Percentiles rank a stretch among this genome's conserved stretches.
Evolutionary conservation across 345 rosid genomes (phyloP).

Genomic region (Cardiospermum halicacabum): DNA sequence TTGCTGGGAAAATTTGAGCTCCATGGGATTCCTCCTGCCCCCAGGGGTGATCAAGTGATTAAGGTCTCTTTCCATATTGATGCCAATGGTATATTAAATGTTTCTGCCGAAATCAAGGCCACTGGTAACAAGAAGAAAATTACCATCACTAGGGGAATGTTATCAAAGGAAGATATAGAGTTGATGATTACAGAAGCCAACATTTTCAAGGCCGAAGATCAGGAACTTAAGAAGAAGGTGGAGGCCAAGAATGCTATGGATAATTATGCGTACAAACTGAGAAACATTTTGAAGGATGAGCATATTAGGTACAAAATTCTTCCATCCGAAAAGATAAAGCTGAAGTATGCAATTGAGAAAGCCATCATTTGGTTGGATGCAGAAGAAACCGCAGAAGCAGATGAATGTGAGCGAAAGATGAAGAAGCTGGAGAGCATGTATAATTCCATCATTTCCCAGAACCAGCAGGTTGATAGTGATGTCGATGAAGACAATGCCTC

Average conservation of each 20-base stretch:
- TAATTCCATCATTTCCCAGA: background rate
- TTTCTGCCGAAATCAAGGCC: background rate
- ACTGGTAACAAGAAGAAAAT: background rate
- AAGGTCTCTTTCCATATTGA: background rate
- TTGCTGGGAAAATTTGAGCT: constrained; percentile 32
- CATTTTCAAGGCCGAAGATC: background rate
- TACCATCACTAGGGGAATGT: background rate
- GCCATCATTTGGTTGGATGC: background rate
- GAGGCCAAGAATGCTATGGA: background rate
- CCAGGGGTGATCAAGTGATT: background rate
- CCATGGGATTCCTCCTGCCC: background rate
- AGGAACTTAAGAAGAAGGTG: background rate
- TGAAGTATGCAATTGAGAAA: background rate
- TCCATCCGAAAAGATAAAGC: background rate
- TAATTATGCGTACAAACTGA: background rate
- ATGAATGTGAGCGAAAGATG: background rate
- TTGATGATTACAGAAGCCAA: background rate
- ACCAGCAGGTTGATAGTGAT: background rate
- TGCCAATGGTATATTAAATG: background rate
- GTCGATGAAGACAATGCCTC: background rate
- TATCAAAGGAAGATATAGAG: background rate
- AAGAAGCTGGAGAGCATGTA: background rate
- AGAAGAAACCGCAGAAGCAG: background rate
- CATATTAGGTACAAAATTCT: background rate
- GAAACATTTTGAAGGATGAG: background rate